Base-by-base conservation (phyloP, 805 yeast genomes). In the Kazachstania taianensis region DNA sequence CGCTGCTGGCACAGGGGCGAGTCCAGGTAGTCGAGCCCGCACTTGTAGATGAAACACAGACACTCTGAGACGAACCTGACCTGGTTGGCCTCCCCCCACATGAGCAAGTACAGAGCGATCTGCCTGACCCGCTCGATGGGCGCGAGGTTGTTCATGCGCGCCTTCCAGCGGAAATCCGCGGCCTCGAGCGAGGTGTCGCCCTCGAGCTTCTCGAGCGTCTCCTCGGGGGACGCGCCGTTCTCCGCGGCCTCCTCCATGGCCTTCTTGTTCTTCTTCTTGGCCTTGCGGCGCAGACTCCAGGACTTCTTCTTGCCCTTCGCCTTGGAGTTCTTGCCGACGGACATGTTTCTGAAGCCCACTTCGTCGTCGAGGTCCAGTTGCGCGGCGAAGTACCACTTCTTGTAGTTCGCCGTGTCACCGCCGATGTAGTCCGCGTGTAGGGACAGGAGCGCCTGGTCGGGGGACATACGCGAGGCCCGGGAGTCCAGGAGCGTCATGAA, bases 41-140 rank as follows among this genome's bases (percentile, higher is more conserved):
- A 83, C 69, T 94, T 89, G 74, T 78, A 94, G 55, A 92, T 78
- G 72, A 82, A 92, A 73, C 96, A 84, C 44, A 92, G 66, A 65
- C 81, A 72, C 69, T 86, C 96, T 16, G 82, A 70, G 38, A 92
- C 81, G 67, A 92, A 92, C 64, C 99, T 81, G 40, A 89, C 94
- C 67, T 82, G 92, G 63, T 82, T 82, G 24, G 92, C 87, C 66
- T 82, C 94, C 67, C 94, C 94, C 94, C 94, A 82, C 49, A 80
- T 62, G 50, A 82, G 66, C 42, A 82, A 65, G 63, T 81, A 82
- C 43, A 82, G 65, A 10, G 87, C 78, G 48, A 82, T 63, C 46
- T 81, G 86, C 63, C 87, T 75, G 37, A 81, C 87, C 62, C 81
- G 73, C 58, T 81, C 89, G 38, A 80, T 63, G n/a, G 92, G 85